These are phyloP conservation scores for Jamesozyma spencerorum DNA, from an alignment of 805 yeast genomes.

Conservation along the genomic window DNA sequence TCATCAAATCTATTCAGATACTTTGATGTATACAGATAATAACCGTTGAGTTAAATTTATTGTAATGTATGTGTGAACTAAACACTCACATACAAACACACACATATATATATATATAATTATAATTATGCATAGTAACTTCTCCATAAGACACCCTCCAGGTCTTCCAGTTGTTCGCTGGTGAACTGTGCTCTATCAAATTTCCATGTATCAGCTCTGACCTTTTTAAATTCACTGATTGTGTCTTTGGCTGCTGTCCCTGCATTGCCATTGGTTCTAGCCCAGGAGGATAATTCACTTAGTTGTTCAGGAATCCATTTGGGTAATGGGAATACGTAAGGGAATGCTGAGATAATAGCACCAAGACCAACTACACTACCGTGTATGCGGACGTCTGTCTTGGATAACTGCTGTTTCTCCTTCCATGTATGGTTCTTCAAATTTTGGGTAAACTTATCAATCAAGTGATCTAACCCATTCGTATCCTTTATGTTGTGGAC, in stretches of 20 bases:
- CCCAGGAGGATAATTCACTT: slow-evolving; percentile 59
- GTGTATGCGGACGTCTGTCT: slow-evolving; percentile 46
- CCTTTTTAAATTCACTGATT: slow-evolving; percentile 78
- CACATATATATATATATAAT: not conserved
- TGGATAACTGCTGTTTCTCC: slow-evolving; percentile 31
- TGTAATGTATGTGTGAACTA: too few species aligned
- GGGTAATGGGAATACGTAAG: slow-evolving; percentile 88
- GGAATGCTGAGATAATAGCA: slow-evolving; percentile 80
- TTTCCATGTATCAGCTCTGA: slow-evolving; percentile 95
- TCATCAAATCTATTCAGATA: too few species aligned
- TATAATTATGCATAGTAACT: slow-evolving; percentile 69
- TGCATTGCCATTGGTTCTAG: slow-evolving; percentile 68
- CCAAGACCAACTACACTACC: slow-evolving; percentile 88
- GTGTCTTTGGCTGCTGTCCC: slow-evolving; percentile 79
- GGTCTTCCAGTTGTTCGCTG: slow-evolving; percentile 72
- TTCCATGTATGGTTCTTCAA: slow-evolving; percentile 25
- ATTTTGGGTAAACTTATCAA: slow-evolving; percentile 33
- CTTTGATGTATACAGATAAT: too few species aligned
- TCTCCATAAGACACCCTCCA: slow-evolving; percentile 91
- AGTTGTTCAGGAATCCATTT: slow-evolving; percentile 74
- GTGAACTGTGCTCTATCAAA: slow-evolving; percentile 73
- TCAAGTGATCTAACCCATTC: slow-evolving; percentile 33
- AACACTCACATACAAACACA: too few species aligned
- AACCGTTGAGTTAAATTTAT: too few species aligned
- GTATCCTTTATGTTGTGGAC: slow-evolving; percentile 50